Conservation (phyloP, 1,284 basidiomycete genomes). For the Rhizopogon parksii region DNA sequence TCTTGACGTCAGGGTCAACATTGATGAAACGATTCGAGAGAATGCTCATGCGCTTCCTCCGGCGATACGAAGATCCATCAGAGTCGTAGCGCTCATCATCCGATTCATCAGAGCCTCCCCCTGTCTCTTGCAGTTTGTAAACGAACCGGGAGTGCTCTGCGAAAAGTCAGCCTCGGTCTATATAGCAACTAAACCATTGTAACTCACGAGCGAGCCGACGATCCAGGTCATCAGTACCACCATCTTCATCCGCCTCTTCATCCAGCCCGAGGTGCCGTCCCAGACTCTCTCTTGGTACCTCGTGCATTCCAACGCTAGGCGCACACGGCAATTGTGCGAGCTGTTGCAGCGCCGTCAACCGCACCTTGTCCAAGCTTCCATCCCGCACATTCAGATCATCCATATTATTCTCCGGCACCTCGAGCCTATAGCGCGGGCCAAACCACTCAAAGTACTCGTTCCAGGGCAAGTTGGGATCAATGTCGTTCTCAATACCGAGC, state of each 20-base stretch:
- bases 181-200: not conserved
- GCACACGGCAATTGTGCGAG: conserved; percentile 73
- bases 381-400: conserved; percentile 88
- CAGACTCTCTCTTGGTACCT: conserved; percentile 66
- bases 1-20: conserved; percentile 23
- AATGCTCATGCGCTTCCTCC: conserved; percentile 59
- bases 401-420: conserved; percentile 90
- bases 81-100: conserved; percentile 51
- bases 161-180: conserved; percentile 4
- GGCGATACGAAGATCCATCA: conserved; percentile 32
- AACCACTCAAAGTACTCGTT: conserved; percentile 98
- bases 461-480: conserved; percentile 85
- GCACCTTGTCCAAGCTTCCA: conserved; percentile 74
- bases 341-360: conserved; percentile 75
- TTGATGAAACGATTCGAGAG: conserved; percentile 52
- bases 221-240: conserved; percentile 54
- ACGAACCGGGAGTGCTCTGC: conserved; percentile 59
- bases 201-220: conserved; percentile 60
- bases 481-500: conserved; percentile 71
- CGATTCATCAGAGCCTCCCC: conserved; percentile 38
- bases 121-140: conserved; percentile 52
- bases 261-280: conserved; percentile 57
- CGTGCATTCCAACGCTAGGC: conserved; percentile 85
- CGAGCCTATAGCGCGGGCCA: conserved; percentile 90
- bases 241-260: conserved; percentile 32